A percentile compares a stretch with the other conserved stretches of the same genome.
phyloP scores from a whole-genome alignment of 2,329 filamentous ascomycete genomes.

The Apiospora hydei region DNA sequence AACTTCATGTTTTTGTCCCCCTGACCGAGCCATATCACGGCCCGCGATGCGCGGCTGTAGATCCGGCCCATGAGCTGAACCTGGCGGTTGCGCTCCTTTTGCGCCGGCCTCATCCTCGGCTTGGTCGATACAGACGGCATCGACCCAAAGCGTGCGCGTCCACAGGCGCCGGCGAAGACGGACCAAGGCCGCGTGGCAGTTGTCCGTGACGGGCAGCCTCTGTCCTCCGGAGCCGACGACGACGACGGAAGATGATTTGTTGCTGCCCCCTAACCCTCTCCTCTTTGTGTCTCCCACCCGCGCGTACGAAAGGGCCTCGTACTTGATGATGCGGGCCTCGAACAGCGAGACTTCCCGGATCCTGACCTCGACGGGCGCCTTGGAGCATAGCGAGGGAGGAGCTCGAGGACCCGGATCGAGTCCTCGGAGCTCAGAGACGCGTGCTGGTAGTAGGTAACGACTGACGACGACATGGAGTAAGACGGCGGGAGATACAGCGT shows the following conservation, averaged over 20 bases:
- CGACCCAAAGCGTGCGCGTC: constrained; percentile 18
- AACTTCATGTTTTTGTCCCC: background rate
- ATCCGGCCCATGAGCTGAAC: background rate
- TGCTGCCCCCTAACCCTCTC: background rate
- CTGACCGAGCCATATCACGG: background rate
- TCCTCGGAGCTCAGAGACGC: background rate
- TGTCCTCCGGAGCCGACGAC: constrained; percentile 23
- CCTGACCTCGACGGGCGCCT: background rate
- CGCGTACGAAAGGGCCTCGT: constrained; percentile 31
- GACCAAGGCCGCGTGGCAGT: constrained; percentile 25
- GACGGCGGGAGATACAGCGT: background rate
- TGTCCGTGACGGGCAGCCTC: constrained; percentile 27
- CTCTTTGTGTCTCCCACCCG: constrained; percentile 26
- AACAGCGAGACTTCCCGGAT: background rate
- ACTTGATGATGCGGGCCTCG: background rate
- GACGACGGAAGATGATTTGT: constrained; percentile 8
- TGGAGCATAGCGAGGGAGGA: background rate
- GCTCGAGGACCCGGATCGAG: background rate
- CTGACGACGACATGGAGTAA: background rate
- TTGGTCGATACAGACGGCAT: constrained; percentile 14
- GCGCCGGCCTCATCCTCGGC: background rate
- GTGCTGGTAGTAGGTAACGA: background rate
- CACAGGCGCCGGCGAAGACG: constrained; percentile 23
- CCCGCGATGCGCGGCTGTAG: background rate
- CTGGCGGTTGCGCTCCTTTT: background rate